Evolutionary conservation across 2,329 filamentous ascomycete genomes (phyloP).

Genomic region (Colletotrichum sidae): DNA sequence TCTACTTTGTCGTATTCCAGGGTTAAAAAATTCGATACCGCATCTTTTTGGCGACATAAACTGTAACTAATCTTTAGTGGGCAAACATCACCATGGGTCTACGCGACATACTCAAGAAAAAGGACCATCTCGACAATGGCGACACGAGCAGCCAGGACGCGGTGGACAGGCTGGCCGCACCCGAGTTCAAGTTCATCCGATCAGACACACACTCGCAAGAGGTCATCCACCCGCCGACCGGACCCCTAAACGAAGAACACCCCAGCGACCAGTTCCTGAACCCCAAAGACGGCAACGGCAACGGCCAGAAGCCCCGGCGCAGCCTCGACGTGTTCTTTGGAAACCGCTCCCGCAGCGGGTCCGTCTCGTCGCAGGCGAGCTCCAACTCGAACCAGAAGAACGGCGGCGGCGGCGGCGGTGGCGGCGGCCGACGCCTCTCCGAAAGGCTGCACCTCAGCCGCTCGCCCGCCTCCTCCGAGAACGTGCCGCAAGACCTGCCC

Average conservation of each 20-base stretch:
- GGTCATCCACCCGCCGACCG: conserved; percentile 76
- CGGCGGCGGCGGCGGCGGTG: conserved; percentile 40
- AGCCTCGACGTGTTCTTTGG: conserved; percentile 60
- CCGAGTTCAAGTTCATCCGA: conserved; percentile 85
- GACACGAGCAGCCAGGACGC: conserved; percentile 51
- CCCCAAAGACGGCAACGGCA: conserved; percentile 42
- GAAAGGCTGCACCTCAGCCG: conserved; percentile 76
- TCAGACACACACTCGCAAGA: conserved; percentile 86
- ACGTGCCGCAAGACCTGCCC: conserved; percentile 84
- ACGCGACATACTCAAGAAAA: conserved; percentile 66
- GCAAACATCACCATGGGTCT: conserved; percentile 57
- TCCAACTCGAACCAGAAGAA: conserved; percentile 48
- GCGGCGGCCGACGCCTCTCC: conserved; percentile 63
- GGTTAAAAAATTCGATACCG: not conserved
- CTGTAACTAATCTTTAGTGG: not conserved
- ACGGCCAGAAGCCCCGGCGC: conserved; percentile 50
- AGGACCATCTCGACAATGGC: conserved; percentile 56
- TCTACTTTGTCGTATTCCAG: not conserved
- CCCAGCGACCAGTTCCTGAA: conserved; percentile 43
- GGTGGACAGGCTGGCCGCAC: conserved; percentile 47
- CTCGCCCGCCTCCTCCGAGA: conserved; percentile 71
- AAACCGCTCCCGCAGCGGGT: conserved; percentile 61
- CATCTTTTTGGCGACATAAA: not conserved
- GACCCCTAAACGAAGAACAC: conserved; percentile 38
- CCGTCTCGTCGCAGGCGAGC: conserved; percentile 56